phyloP scores from a whole-genome alignment of 805 yeast species.

The Yarrowia deformans region DNA sequence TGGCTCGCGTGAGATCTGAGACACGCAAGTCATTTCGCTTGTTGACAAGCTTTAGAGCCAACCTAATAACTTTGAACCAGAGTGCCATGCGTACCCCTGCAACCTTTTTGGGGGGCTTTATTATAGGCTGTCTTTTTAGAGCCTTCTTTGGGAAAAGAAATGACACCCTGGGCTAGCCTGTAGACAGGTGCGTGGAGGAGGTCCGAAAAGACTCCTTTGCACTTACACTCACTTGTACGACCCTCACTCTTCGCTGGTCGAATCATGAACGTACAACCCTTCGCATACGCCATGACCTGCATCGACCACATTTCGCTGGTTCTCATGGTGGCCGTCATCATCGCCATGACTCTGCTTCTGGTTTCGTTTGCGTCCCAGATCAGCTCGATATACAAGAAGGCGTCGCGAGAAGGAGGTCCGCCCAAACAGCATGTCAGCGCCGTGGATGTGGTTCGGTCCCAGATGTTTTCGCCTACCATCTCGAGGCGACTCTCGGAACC shows the following conservation, averaged over 20 bases:
- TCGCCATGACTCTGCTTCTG: conserved; percentile 18
- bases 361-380: conserved; percentile 16
- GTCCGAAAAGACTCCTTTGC: no score
- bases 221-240: no score
- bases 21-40: conserved; percentile 6
- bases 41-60: conserved; percentile 1
- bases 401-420: not conserved
- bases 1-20: not conserved
- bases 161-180: not conserved
- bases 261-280: no score
- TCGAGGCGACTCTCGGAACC: not conserved
- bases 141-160: conserved; percentile 13
- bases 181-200: not conserved
- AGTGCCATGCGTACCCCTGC: conserved; percentile 7
- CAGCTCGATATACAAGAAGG: conserved; percentile 17
- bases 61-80: not conserved
- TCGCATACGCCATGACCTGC: not conserved
- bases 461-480: not conserved
- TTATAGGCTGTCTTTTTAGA: conserved; percentile 14
- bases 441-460: not conserved
- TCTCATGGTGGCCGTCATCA: conserved; percentile 13
- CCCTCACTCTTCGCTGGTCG: no score
- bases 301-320: conserved; percentile 3
- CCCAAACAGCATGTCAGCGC: conserved; percentile 4
- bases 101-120: conserved; percentile 19